Evolutionary conservation across 768 basidiomycete species (phyloP), one percentile per base, ranked within the genome.

Genomic region (Termitomyces sp.): DNA sequence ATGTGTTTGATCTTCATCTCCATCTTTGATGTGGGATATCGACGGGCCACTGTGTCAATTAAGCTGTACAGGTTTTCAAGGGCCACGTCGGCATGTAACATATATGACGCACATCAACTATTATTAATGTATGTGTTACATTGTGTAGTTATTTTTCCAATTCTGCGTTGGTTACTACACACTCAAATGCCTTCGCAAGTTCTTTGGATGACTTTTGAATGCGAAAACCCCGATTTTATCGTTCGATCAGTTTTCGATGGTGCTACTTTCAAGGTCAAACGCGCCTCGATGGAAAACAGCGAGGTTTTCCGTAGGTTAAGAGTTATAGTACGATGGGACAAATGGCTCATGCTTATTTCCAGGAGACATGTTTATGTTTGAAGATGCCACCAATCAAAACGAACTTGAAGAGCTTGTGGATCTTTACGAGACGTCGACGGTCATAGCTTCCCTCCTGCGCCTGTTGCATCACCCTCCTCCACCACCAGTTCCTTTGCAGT

Each of bases 351-450:
- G 45, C 54, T 32, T 61, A 42, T 52, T 64, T 65, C 12, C 66
- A 88, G 87, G 78, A 28, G 79, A 86, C 65, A 89, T 90, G 88
- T 88, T 90, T 67, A 70, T 75, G 26, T 79, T 79, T 60, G 87
- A 86, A 60, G 78, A 82, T 52, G 54, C 56, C 30, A 22, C 59
- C 18, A 53, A 62, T 56, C 57, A 43, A 64, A 46, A 56, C 54
- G 70, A n/a, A n/a, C n/a, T n/a, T n/a, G n/a, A 70, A 36, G 65
- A 70, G 13, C 65, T 65, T n/a, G 69, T 88, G 14, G 81, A 84
- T 59, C 67, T 89, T 26, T 73, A 81, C 54, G 88, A 90, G 66
- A 67, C 77, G 13, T 73, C 79, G 20, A 69, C 73, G 20, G 69
- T 73, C 26, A 68, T 89, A 12, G 70, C 73, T 48, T 70, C 80